phyloP scores from a whole-genome alignment of 1,284 basidiomycete genomes.

The Boletus semigastroideus region DNA sequence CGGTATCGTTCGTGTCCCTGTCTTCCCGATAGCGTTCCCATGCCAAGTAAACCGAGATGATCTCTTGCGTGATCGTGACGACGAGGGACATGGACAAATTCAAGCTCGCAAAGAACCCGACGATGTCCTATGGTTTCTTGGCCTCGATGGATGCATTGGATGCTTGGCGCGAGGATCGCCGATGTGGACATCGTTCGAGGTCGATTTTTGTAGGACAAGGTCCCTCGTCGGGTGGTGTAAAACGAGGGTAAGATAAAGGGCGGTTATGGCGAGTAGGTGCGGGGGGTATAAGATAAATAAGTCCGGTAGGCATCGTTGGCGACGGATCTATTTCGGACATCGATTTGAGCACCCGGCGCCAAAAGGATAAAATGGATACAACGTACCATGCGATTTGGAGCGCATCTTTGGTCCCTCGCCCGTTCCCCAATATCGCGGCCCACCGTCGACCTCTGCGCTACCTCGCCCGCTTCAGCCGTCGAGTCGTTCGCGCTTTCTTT shows the following conservation, averaged over 20 bases:
- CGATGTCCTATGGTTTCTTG: constrained; percentile 62
- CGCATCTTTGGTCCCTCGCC: constrained; percentile 47
- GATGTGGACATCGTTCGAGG: constrained; percentile 32
- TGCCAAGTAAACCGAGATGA: constrained; percentile 81
- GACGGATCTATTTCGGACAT: constrained; percentile 78
- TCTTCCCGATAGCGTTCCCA: constrained; percentile 83
- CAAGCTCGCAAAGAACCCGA: constrained; percentile 82
- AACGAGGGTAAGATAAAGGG: constrained; percentile 84
- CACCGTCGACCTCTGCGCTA: constrained; percentile 59
- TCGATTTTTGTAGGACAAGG: constrained; percentile 35
- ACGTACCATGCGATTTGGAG: constrained; percentile 59
- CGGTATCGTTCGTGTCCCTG: constrained; percentile 31
- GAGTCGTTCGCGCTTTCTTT: constrained; percentile 41
- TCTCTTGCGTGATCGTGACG: constrained; percentile 88
- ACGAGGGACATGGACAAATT: constrained; percentile 83
- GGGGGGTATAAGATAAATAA: constrained; percentile 91
- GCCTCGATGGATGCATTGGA: constrained; percentile 25
- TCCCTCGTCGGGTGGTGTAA: constrained; percentile 57
- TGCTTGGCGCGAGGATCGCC: constrained; percentile 54
- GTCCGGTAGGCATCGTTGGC: constrained; percentile 94
- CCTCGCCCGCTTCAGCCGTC: constrained; percentile 62
- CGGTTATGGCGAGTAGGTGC: constrained; percentile 89
- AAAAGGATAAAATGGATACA: neutral
- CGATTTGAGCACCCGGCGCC: neutral
- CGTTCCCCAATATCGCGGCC: constrained; percentile 71